Conservation (phyloP, 768 basidiomycete genomes). For the Rhizopogon vesiculosus region DNA sequence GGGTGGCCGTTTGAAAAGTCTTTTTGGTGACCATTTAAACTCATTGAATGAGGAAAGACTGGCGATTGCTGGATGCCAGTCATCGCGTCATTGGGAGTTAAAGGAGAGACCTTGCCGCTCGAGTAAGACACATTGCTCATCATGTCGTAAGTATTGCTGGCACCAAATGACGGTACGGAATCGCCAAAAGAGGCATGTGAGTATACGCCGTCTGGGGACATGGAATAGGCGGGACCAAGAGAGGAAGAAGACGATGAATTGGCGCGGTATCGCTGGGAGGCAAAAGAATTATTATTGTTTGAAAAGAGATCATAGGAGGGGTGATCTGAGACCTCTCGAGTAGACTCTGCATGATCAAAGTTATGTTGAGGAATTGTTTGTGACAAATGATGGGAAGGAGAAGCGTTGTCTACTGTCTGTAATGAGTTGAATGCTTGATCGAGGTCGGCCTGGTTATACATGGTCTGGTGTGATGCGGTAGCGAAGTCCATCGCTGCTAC, state of each 20-base stretch:
- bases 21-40: conserved; percentile 38
- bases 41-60: conserved; percentile 41
- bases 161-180: conserved; percentile 53
- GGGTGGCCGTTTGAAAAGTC: conserved; percentile 47
- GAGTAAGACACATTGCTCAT: conserved; percentile 57
- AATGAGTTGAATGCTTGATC: conserved; percentile 51
- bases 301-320: conserved; percentile 62
- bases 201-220: conserved; percentile 56
- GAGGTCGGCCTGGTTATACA: conserved; percentile 54
- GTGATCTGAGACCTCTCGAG: conserved; percentile 51
- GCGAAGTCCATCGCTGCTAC: conserved; percentile 52
- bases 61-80: conserved; percentile 51
- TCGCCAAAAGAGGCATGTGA: conserved; percentile 57
- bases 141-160: conserved; percentile 57
- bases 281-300: conserved; percentile 41
- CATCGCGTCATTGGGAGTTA: conserved; percentile 65
- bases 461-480: conserved; percentile 28
- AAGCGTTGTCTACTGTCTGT: conserved; percentile 33
- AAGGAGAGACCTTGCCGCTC: conserved; percentile 72
- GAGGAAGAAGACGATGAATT: conserved; percentile 72
- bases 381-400: conserved; percentile 32
- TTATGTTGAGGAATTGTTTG: conserved; percentile 33
- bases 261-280: conserved; percentile 60
- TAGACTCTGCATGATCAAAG: conserved; percentile 49
- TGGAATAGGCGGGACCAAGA: conserved; percentile 50